Conservation (phyloP, 2,329 filamentous ascomycete genomes). For the Cladosporium oxysporum region DNA sequence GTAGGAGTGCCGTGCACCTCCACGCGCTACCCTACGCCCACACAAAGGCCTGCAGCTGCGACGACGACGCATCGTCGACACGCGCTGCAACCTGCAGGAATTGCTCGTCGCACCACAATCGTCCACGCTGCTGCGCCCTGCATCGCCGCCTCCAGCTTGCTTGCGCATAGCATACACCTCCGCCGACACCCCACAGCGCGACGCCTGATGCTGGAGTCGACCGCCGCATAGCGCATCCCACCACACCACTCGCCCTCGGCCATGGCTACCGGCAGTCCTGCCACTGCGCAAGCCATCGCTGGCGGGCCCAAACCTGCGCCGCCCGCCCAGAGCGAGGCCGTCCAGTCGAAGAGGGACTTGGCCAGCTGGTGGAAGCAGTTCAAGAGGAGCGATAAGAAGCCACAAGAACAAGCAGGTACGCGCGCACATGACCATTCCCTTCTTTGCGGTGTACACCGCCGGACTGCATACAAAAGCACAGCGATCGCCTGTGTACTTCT, state of each 20-base stretch:
- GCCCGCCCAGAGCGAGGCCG: conserved; percentile 61
- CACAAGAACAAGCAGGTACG: conserved; percentile 64
- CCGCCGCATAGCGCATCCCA: conserved; percentile 24
- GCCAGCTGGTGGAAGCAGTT: conserved; percentile 98
- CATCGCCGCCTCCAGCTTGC: conserved; percentile 20
- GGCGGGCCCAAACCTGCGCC: conserved; percentile 46
- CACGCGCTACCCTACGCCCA: conserved; percentile 17
- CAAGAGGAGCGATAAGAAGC: conserved; percentile 66
- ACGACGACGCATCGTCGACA: conserved; percentile 14
- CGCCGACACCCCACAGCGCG: conserved; percentile 21
- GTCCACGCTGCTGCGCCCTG: conserved; percentile 20
- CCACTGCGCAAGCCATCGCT: conserved; percentile 46
- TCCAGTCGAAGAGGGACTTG: conserved; percentile 82
- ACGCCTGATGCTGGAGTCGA: conserved; percentile 27
- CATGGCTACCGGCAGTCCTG: conserved; percentile 44
- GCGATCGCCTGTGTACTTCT: neutral
- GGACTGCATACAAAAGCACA: neutral
- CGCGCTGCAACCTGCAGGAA: conserved; percentile 8
- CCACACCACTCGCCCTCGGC: conserved; percentile 23
- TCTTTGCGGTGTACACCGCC: neutral
- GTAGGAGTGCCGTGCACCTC: conserved; percentile 16
- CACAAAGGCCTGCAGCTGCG: conserved; percentile 18
- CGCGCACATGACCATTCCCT: conserved; percentile 13
- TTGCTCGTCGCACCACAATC: conserved; percentile 8
- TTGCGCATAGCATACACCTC: conserved; percentile 8